phyloP scores from a whole-genome alignment of 164 flowering plant genomes.

The Cinnamomum chago region DNA sequence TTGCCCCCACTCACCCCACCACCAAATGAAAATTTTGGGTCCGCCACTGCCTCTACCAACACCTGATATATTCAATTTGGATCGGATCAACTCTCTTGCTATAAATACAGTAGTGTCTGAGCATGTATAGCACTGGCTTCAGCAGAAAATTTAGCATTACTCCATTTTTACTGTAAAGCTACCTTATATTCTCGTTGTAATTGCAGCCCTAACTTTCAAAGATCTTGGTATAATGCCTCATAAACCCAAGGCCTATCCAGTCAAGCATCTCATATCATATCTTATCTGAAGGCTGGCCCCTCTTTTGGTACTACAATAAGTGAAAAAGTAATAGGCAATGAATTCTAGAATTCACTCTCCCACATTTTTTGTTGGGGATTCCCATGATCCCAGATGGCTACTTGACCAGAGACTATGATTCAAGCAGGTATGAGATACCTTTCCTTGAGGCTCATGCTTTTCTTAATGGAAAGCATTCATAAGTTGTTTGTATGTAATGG shows the following conservation, averaged over 20 bases:
- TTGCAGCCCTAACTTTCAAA: conserved; percentile 74
- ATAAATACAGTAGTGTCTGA: not conserved
- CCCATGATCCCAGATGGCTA: too few species aligned
- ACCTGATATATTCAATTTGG: not conserved
- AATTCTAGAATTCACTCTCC: too few species aligned
- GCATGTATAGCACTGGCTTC: not conserved
- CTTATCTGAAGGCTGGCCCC: conserved; percentile 95
- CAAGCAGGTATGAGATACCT: too few species aligned
- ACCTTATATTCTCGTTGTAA: not conserved
- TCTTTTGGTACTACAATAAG: conserved; percentile 40
- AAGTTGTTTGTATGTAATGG: too few species aligned
- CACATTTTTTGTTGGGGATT: too few species aligned
- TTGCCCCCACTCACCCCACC: too few species aligned
- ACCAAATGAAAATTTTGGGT: too few species aligned
- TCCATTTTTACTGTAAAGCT: not conserved
- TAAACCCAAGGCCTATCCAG: conserved; percentile 73
- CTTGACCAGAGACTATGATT: too few species aligned
- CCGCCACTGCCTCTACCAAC: not conserved
- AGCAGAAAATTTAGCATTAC: not conserved
- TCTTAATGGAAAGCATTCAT: too few species aligned
- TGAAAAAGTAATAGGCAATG: too few species aligned
- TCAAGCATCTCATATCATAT: conserved; percentile 65
- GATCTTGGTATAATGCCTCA: conserved; percentile 74
- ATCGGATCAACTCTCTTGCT: not conserved
- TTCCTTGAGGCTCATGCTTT: too few species aligned